Percentiles rank a stretch among this genome's conserved stretches.
Evolutionary conservation across 495 filamentous ascomycete genomes (phyloP).

Genomic region (Aspergillus egyptiacus): DNA sequence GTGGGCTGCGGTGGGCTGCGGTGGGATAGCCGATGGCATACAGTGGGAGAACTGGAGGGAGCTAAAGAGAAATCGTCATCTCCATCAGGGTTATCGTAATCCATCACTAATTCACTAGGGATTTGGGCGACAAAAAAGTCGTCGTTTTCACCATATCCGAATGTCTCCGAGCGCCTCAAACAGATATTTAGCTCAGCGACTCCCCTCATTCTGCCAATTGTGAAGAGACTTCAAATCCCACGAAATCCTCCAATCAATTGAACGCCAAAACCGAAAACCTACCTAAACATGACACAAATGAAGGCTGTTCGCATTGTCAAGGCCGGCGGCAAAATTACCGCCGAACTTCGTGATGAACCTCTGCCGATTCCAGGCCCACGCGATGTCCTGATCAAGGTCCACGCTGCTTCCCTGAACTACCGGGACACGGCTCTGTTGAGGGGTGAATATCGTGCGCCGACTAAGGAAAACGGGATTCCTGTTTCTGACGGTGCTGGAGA

Average conservation of each 20-base stretch:
- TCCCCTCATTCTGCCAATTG: too few relatives aligned
- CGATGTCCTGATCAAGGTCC: constrained; percentile 59
- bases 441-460: constrained; percentile 54
- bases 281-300: not conserved
- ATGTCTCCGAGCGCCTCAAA: too few relatives aligned
- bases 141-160: too few relatives aligned
- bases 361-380: constrained; percentile 30
- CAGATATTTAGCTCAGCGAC: too few relatives aligned
- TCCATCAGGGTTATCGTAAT: too few relatives aligned
- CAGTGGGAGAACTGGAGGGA: too few relatives aligned
- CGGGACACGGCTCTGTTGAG: constrained; percentile 62
- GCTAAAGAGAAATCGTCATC: too few relatives aligned
- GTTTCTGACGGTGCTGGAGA: constrained; percentile 65
- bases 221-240: too few relatives aligned
- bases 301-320: not conserved
- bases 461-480: constrained; percentile 50
- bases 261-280: not conserved
- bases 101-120: too few relatives aligned
- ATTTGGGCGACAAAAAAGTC: too few relatives aligned
- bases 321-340: constrained; percentile 1
- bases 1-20: too few relatives aligned
- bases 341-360: not conserved
- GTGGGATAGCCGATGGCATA: too few relatives aligned
- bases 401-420: constrained; percentile 62
- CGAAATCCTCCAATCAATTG: not conserved